A percentile compares a stretch with the other conserved stretches of the same genome.
phyloP scores from a whole-genome alignment of 1,139 yeast species.

The Geotrichum bryndzae region DNA sequence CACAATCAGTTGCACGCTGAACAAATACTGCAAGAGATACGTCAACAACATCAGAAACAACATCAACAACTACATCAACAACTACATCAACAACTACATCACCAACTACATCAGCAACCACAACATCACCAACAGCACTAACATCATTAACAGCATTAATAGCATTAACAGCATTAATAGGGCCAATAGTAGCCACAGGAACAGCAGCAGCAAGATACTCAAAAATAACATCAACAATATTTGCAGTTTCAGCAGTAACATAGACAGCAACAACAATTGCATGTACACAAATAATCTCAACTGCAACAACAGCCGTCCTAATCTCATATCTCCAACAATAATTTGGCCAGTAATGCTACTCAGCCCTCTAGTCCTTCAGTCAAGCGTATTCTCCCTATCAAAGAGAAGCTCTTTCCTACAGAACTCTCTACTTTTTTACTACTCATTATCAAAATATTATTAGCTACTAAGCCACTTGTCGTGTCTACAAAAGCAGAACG shows the following conservation, averaged over 20 bases:
- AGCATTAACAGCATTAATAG: slow-evolving; percentile 12
- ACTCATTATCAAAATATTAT: slow-evolving; percentile 64
- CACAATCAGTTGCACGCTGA: background rate
- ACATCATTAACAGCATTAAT: background rate
- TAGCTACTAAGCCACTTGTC: slow-evolving; percentile 59
- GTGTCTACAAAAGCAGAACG: slow-evolving; percentile 58
- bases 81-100: slow-evolving; percentile 18
- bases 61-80: slow-evolving; percentile 14
- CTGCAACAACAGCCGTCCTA: slow-evolving; percentile 16
- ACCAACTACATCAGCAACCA: slow-evolving; percentile 24
- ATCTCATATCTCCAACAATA: slow-evolving; percentile 23
- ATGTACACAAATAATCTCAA: slow-evolving; percentile 18
- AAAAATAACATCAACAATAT: background rate
- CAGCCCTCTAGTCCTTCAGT: slow-evolving; percentile 30
- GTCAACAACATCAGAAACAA: slow-evolving; percentile 16
- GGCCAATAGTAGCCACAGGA: slow-evolving; percentile 11
- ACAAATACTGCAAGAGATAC: slow-evolving; percentile 3
- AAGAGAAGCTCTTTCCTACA: slow-evolving; percentile 28
- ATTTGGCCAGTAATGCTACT: slow-evolving; percentile 18
- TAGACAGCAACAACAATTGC: slow-evolving; percentile 14
- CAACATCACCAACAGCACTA: slow-evolving; percentile 20
- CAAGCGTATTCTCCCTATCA: slow-evolving; percentile 24
- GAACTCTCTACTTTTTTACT: slow-evolving; percentile 51
- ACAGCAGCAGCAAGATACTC: background rate
- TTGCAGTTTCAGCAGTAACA: too few relatives aligned